These are phyloP conservation scores for Sicyos baderoa DNA, from an alignment of 306 rosid genomes.

Conservation along the genomic window DNA sequence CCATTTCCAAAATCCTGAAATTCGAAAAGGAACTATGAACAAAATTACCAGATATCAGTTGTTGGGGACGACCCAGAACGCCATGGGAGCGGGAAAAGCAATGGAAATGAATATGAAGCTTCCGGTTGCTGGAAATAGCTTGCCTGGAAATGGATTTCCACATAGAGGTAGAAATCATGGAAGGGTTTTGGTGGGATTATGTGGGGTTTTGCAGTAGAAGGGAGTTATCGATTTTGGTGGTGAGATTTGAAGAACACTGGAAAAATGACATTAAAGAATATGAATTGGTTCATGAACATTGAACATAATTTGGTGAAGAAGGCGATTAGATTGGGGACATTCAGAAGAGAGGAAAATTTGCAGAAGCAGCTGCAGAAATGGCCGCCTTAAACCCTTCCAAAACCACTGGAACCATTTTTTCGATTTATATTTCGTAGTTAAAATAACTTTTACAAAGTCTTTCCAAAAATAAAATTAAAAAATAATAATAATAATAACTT, in stretches of 20 bases:
- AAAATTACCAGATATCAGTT: slow-evolving; percentile 19
- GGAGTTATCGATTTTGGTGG: slow-evolving; percentile 22
- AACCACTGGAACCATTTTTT: slow-evolving; percentile 9
- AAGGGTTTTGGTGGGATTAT: slow-evolving; percentile 21
- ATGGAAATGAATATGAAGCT: slow-evolving; percentile 19
- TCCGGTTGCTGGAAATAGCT: slow-evolving; percentile 28
- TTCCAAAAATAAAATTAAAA: too few species aligned
- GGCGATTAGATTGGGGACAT: not conserved
- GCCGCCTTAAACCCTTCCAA: slow-evolving; percentile 27
- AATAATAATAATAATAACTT: too few species aligned
- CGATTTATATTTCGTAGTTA: not conserved
- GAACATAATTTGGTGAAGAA: not conserved
- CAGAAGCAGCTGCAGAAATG: slow-evolving; percentile 1
- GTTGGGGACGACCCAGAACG: slow-evolving; percentile 23
- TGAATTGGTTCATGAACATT: not conserved
- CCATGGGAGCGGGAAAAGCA: slow-evolving; percentile 26
- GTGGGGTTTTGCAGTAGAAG: slow-evolving; percentile 11
- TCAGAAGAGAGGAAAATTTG: not conserved
- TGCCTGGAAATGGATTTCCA: slow-evolving; percentile 54
- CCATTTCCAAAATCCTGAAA: slow-evolving; percentile 17
- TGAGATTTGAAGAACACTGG: slow-evolving; percentile 26
- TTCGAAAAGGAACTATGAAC: slow-evolving; percentile 22
- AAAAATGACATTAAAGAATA: slow-evolving; percentile 42
- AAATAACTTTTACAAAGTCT: not conserved
- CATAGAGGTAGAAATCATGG: slow-evolving; percentile 46